Evolutionary conservation across 2,329 filamentous ascomycete genomes (phyloP).

Genomic region (Biscogniauxia marginata): DNA sequence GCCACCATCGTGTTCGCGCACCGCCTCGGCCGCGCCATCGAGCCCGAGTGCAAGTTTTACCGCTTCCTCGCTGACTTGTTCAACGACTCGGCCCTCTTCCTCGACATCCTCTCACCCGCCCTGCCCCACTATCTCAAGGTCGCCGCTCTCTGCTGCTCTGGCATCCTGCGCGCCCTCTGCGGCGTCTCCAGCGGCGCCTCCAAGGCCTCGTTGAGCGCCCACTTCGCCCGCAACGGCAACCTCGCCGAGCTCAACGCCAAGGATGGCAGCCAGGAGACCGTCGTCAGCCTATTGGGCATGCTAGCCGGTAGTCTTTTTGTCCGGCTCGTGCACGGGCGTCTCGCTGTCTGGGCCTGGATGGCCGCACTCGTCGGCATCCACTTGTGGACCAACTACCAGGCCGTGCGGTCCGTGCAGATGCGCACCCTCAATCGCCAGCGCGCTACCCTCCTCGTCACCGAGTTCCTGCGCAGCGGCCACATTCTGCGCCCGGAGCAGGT

Average conservation of each 20-base stretch:
- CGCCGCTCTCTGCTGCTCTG: constrained; percentile 47
- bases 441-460: constrained; percentile 72
- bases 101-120: constrained; percentile 79
- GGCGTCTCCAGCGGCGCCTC: constrained; percentile 87
- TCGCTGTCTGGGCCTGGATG: constrained; percentile 72
- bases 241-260: constrained; percentile 87
- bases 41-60: constrained; percentile 89
- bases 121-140: constrained; percentile 57
- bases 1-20: constrained; percentile 87
- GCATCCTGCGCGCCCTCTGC: constrained; percentile 64
- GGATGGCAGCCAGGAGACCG: constrained; percentile 91
- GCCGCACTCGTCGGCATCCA: constrained; percentile 72
- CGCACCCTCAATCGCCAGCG: constrained; percentile 82
- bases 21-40: constrained; percentile 75
- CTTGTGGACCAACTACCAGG: constrained; percentile 80
- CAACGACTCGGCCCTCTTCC: constrained; percentile 81
- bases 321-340: constrained; percentile 66
- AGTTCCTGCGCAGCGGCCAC: constrained; percentile 48
- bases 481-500: constrained; percentile 66
- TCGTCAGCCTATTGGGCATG: constrained; percentile 87
- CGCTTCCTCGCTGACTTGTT: constrained; percentile 84
- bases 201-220: constrained; percentile 86
- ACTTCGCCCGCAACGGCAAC: constrained; percentile 87
- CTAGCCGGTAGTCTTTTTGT: constrained; percentile 80
- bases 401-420: constrained; percentile 82